phyloP scores from a whole-genome alignment of 208 protist species.

The Acanthamoeba lugdunensis region DNA sequence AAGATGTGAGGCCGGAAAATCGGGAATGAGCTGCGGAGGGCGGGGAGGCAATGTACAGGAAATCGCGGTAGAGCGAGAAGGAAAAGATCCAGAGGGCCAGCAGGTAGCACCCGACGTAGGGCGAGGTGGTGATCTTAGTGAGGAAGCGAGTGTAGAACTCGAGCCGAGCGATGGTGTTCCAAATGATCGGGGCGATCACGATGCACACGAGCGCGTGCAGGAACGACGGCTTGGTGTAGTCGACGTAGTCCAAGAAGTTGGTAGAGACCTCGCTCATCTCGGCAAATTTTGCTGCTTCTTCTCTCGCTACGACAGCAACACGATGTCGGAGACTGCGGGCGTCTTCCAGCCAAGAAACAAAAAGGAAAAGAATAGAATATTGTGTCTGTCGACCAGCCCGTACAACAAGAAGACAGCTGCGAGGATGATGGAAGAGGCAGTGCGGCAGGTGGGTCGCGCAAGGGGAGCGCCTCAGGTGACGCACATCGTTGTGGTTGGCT shows the following conservation, averaged over 20 bases:
- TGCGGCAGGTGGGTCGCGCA: neutral
- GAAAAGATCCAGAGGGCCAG: conserved; percentile 91
- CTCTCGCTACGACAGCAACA: neutral
- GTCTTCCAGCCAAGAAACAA: neutral
- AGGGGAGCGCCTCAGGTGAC: neutral
- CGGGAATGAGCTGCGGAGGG: neutral
- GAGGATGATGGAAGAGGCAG: neutral
- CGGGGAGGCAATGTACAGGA: conserved; percentile 77
- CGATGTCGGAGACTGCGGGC: neutral
- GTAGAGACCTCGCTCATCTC: neutral
- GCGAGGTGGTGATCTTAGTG: conserved; percentile 80
- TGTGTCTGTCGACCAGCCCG: neutral
- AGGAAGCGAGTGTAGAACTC: conserved; percentile 91
- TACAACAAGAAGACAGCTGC: neutral
- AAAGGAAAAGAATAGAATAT: neutral
- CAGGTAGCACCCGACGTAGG: conserved; percentile 89
- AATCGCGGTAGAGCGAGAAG: conserved; percentile 87
- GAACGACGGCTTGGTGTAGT: conserved; percentile 71
- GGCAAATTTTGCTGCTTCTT: neutral
- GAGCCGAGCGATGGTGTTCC: conserved; percentile 92
- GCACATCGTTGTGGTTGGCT: conserved; percentile 63
- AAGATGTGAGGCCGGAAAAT: neutral
- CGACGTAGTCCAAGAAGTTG: conserved; percentile 28
- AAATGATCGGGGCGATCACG: conserved; percentile 87
- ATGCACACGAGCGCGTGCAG: conserved; percentile 84